Conservation (phyloP, 2,329 filamentous ascomycete species). For the Claviceps lovelessii region DNA sequence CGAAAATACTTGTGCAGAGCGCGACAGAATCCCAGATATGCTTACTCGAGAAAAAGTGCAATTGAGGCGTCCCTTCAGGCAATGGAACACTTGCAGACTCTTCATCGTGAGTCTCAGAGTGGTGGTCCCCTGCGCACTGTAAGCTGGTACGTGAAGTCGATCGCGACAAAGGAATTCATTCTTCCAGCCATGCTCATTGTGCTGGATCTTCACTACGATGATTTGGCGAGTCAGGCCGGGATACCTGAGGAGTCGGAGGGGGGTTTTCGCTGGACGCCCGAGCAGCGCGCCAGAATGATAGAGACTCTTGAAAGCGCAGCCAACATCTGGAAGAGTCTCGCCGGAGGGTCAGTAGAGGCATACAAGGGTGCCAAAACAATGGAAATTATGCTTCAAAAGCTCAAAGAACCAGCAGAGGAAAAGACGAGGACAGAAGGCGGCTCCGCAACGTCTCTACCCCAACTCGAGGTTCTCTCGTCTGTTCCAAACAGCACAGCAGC, state of each 20-base stretch:
- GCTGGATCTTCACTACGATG: conserved; percentile 65
- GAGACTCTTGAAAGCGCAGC: conserved; percentile 55
- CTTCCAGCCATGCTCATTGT: conserved; percentile 74
- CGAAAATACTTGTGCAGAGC: conserved; percentile 72
- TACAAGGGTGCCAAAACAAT: conserved; percentile 73
- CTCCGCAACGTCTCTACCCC: conserved; percentile 3
- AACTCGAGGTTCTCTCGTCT: conserved; percentile 13
- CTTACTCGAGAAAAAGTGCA: conserved; percentile 68
- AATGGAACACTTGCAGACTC: conserved; percentile 59
- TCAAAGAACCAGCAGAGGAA: conserved; percentile 28
- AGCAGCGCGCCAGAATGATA: conserved; percentile 62
- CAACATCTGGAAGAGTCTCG: conserved; percentile 66
- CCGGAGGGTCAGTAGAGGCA: conserved; percentile 72
- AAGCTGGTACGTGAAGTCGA: conserved; percentile 64
- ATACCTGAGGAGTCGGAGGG: conserved; percentile 26
- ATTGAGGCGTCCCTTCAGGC: conserved; percentile 78
- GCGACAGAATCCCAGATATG: conserved; percentile 64
- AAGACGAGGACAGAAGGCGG: conserved; percentile 3
- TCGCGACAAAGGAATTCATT: conserved; percentile 73
- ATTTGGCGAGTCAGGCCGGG: conserved; percentile 29
- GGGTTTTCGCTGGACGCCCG: conserved; percentile 40
- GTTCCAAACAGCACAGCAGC: conserved; percentile 22
- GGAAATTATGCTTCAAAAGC: conserved; percentile 71
- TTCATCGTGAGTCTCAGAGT: conserved; percentile 60
- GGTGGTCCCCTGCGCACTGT: conserved; percentile 58